A percentile compares a stretch with the other conserved stretches of the same genome.
Evolutionary conservation across 768 basidiomycete genomes (phyloP).

Genomic region (Naganishia kalamii): DNA sequence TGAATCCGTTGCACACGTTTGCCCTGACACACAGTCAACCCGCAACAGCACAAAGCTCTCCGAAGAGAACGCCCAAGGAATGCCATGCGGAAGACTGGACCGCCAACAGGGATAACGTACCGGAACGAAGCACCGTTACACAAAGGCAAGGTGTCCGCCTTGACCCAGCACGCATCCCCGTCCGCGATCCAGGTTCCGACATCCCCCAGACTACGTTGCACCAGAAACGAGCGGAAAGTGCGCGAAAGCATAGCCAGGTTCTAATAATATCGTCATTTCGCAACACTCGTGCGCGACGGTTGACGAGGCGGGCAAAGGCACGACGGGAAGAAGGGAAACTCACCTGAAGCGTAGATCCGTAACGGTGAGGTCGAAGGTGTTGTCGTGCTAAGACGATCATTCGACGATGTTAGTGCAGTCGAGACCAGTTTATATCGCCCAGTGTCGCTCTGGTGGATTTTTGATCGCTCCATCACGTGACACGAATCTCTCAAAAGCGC

Average conservation of each 20-base stretch:
- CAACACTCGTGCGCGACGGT: background rate
- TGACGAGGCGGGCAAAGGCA: background rate
- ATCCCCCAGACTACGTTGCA: background rate
- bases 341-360: background rate
- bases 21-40: background rate
- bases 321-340: background rate
- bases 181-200: background rate
- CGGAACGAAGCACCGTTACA: conserved; percentile 17
- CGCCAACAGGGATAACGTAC: background rate
- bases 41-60: conserved; percentile 1
- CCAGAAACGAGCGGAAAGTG: background rate
- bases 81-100: background rate
- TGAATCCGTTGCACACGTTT: conserved; percentile 17
- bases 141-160: conserved; percentile 14
- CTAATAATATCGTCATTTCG: conserved; percentile 14
- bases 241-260: conserved; percentile 11
- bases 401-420: too few species aligned
- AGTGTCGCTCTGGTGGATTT: background rate
- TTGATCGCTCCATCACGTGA: background rate
- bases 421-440: background rate
- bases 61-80: background rate
- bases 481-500: too few species aligned
- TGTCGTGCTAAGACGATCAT: background rate
- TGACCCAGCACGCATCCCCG: background rate
- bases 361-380: background rate